Conservation (phyloP, 2,329 filamentous ascomycete genomes). For the Claviceps pazoutovae region DNA sequence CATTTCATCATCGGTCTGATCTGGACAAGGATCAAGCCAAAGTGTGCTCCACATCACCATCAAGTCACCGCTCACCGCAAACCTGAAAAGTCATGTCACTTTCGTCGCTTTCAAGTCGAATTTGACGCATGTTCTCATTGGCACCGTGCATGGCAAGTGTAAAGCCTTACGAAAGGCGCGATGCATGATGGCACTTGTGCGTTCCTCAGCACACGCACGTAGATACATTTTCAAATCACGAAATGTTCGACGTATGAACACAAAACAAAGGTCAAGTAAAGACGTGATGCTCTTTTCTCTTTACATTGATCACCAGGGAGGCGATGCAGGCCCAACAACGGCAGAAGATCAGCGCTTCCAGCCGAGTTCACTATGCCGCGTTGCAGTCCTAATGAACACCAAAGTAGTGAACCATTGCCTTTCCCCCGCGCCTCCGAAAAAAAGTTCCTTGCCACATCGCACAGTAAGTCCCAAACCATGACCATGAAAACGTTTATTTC, state of each 20-base stretch:
- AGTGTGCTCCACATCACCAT: background rate
- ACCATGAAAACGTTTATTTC: conserved; percentile 42
- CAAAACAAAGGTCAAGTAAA: conserved; percentile 12
- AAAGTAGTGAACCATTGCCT: conserved; percentile 34
- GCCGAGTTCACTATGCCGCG: conserved; percentile 19
- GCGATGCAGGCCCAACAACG: conserved; percentile 29
- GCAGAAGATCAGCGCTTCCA: conserved; percentile 29
- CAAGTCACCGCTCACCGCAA: background rate
- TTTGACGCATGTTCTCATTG: background rate
- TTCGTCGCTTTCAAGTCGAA: background rate
- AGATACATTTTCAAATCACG: background rate
- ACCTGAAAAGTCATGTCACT: background rate
- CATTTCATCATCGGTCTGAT: background rate
- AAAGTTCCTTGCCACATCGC: conserved; percentile 20
- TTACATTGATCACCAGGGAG: conserved; percentile 33
- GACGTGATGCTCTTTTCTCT: conserved; percentile 24
- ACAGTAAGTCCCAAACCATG: conserved; percentile 19
- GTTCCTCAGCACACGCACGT: background rate
- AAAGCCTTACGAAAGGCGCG: background rate
- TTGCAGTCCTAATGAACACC: conserved; percentile 40
- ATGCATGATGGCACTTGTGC: background rate
- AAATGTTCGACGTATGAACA: background rate
- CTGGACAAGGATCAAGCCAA: background rate
- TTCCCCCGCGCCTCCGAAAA: conserved; percentile 1
- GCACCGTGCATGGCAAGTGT: background rate